Conservation (phyloP, 1,284 basidiomycete genomes). For the Fomitopsis palustris region DNA sequence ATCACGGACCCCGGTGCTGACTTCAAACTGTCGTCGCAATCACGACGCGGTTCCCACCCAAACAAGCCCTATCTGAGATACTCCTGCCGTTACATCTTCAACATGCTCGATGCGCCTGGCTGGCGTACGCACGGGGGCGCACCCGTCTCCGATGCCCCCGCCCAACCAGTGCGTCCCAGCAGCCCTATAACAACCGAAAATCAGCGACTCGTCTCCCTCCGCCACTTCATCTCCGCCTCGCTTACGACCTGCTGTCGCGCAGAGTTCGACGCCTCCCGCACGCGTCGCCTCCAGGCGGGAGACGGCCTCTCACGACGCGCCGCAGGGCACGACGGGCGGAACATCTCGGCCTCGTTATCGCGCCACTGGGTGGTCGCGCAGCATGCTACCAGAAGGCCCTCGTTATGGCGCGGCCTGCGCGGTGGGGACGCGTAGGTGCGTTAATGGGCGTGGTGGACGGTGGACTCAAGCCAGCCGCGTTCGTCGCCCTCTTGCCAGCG, state of each 20-base stretch:
- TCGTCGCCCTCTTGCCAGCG: neutral
- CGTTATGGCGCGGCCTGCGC: neutral
- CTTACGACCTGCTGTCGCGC: neutral
- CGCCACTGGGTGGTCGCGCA: neutral
- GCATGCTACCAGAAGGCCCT: neutral
- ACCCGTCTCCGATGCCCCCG: neutral
- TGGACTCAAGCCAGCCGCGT: neutral
- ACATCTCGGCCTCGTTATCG: neutral
- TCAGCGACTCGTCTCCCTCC: conserved; percentile 9
- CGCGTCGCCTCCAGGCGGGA: neutral
- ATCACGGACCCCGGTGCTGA: neutral
- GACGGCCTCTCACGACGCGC: neutral
- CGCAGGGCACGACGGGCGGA: neutral
- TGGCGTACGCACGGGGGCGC: neutral
- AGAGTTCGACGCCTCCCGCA: neutral
- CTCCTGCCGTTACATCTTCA: neutral
- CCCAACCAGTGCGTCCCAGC: neutral
- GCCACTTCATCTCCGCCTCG: conserved; percentile 10
- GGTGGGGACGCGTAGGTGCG: neutral
- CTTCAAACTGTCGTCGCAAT: neutral
- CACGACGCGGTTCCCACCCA: neutral
- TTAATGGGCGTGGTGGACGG: neutral
- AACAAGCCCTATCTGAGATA: neutral
- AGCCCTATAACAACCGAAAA: neutral
- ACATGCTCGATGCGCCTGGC: neutral